Conservation (phyloP, 1,139 yeast species). For the Nakaseomyces uthaithaninus region DNA sequence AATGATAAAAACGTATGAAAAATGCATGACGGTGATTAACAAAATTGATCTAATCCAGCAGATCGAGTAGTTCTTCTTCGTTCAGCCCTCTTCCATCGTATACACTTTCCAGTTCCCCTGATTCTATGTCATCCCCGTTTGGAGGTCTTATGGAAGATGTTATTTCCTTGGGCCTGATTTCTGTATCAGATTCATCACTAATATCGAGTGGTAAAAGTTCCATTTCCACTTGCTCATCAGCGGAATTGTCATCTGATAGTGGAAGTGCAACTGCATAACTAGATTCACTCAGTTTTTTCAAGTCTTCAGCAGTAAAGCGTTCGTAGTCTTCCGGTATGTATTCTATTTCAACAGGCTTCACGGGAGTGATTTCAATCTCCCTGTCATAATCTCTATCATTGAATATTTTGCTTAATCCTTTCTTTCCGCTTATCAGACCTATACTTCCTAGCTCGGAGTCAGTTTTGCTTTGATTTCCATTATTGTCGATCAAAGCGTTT, state of each 20-base stretch:
- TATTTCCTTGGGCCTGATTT: too few relatives aligned
- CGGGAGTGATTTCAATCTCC: constrained; percentile 24
- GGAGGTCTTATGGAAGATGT: not conserved
- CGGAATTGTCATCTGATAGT: constrained; percentile 1
- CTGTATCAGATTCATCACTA: constrained; percentile 7
- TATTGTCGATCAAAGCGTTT: constrained; percentile 14
- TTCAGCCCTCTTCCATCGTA: constrained; percentile 17
- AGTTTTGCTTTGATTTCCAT: constrained; percentile 3
- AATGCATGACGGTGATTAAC: not conserved
- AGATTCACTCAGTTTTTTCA: constrained; percentile 20
- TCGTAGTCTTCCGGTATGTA: constrained; percentile 26
- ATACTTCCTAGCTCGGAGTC: not conserved
- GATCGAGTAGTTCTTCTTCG: constrained; percentile 14
- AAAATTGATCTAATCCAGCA: constrained; percentile 9
- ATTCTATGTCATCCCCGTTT: not conserved
- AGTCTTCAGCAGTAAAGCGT: constrained; percentile 18
- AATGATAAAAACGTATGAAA: not conserved
- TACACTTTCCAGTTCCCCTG: constrained; percentile 10
- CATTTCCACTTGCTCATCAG: constrained; percentile 8
- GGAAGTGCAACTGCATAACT: constrained; percentile 13
- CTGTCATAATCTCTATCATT: constrained; percentile 12
- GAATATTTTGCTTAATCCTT: constrained; percentile 12
- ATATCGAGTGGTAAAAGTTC: constrained; percentile 6
- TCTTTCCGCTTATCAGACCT: constrained; percentile 9
- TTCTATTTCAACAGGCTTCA: constrained; percentile 16